phyloP scores from a whole-genome alignment of 306 rosid genomes.

The peach (Prunus persica) region DNA sequence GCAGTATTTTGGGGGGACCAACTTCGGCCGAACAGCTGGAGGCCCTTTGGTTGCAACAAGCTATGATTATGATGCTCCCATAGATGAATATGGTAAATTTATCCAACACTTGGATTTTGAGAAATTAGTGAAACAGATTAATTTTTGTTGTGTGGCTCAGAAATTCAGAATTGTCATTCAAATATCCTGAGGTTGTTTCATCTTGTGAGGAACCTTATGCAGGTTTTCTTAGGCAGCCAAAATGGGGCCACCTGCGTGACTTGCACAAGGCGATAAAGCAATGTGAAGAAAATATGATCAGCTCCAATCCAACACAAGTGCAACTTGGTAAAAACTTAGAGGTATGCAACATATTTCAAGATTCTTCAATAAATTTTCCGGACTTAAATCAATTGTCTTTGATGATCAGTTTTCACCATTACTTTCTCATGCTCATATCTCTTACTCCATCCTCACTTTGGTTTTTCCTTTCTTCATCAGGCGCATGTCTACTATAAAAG shows the following conservation, averaged over 20 bases:
- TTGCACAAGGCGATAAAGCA: conserved; percentile 26
- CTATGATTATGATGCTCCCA: conserved; percentile 34
- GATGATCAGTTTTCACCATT: background rate
- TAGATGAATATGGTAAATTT: conserved; percentile 30
- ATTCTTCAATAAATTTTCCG: background rate
- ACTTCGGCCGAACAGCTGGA: conserved; percentile 28
- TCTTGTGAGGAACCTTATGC: background rate
- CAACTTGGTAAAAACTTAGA: conserved; percentile 20
- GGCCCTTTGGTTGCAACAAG: conserved; percentile 31
- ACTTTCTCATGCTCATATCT: background rate
- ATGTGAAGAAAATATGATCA: conserved; percentile 23
- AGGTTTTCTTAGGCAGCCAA: conserved; percentile 30
- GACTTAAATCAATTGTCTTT: background rate
- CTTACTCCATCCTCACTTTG: background rate
- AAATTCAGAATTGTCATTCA: too few relatives aligned
- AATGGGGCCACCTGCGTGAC: conserved; percentile 22
- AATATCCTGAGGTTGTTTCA: background rate
- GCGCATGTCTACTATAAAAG: conserved; percentile 19
- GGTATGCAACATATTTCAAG: background rate
- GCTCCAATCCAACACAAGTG: conserved; percentile 18
- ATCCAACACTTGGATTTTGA: background rate
- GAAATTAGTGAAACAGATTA: background rate
- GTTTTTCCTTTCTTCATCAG: background rate
- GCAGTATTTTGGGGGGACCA: conserved; percentile 29
- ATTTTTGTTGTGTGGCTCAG: background rate